Evolutionary conservation across 1,284 basidiomycete species (phyloP), one percentile per base, ranked within the genome.

Genomic region (Coniophora puteana): DNA sequence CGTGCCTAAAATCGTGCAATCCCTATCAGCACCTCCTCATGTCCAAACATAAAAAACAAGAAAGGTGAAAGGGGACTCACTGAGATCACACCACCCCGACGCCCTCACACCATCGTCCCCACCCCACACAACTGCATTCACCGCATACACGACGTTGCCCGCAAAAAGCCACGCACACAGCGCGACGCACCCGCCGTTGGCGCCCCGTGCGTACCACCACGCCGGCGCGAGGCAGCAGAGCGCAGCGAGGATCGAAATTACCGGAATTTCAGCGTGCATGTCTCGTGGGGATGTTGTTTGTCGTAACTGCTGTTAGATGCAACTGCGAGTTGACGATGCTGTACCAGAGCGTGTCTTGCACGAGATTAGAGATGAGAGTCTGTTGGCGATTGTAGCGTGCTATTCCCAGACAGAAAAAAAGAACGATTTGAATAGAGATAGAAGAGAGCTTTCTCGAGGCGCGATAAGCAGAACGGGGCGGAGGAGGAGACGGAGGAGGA

Each of bases 1-100:
- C 12, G 72, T 30, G 71, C 62, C 78, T 78, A 78, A 14, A n/a
- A n/a, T n/a, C n/a, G n/a, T n/a, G 53, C 47, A 34, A 76, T 65
- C 33, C 69, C n/a, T 18, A 31, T 31, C 25, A 13, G 6, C 17
- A 23, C 40, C n/a, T 20, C n/a, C 6, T 16, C 28, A 22, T 24
- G 37, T 52, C 32, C 48, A 33, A 39, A 28, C 20, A 17, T 8
- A 23, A n/a, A 13, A 18, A 20, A 8, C 11, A 4, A n/a, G n/a
- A n/a, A 24, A 2, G n/a, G 24, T 8, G 16, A 11, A 41, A 10
- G 5, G 4, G n/a, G n/a, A 53, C 62, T 46, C 24, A 65, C 63
- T 61, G 30, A 65, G 53, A 36, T 65, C 63, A 41, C 65, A 67
- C 66, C 65, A 65, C 18, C 51, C 44, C 8, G 50, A 40, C 21